Evolutionary conservation across 2,329 filamentous ascomycete genomes (phyloP).

Genomic region (Aspergillus bombycis): DNA sequence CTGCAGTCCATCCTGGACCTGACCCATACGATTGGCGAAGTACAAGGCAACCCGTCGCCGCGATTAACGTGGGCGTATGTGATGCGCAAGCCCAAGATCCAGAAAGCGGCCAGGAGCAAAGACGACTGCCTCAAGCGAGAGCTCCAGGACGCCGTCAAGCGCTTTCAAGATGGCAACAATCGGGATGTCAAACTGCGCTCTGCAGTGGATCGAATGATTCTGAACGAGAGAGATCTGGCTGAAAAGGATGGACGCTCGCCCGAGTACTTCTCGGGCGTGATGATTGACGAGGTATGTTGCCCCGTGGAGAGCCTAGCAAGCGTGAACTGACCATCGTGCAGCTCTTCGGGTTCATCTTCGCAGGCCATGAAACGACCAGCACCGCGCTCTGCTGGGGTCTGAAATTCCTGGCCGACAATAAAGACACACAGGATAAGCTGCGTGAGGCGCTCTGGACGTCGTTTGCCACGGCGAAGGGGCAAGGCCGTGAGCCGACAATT

Average conservation of each 20-base stretch:
- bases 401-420: conserved; percentile 43
- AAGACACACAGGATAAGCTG: conserved; percentile 38
- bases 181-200: background rate
- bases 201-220: background rate
- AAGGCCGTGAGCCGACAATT: conserved; percentile 16
- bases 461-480: background rate
- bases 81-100: background rate
- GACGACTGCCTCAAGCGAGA: conserved; percentile 27
- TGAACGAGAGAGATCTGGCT: background rate
- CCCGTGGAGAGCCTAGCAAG: no score
- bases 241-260: background rate
- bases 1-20: background rate
- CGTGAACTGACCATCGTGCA: background rate
- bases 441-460: conserved; percentile 21
- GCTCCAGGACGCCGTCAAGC: background rate
- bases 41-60: background rate
- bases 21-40: background rate
- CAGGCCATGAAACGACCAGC: conserved; percentile 52
- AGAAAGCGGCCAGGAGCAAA: conserved; percentile 20
- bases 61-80: background rate
- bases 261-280: background rate
- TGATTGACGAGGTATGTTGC: conserved; percentile 16
- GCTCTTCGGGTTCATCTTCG: conserved; percentile 39
- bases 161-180: background rate
- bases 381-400: conserved; percentile 47